Evolutionary conservation across 345 rosid genomes (phyloP), one percentile per base, ranked within the genome.

Genomic region (Lumnitzera racemosa): DNA sequence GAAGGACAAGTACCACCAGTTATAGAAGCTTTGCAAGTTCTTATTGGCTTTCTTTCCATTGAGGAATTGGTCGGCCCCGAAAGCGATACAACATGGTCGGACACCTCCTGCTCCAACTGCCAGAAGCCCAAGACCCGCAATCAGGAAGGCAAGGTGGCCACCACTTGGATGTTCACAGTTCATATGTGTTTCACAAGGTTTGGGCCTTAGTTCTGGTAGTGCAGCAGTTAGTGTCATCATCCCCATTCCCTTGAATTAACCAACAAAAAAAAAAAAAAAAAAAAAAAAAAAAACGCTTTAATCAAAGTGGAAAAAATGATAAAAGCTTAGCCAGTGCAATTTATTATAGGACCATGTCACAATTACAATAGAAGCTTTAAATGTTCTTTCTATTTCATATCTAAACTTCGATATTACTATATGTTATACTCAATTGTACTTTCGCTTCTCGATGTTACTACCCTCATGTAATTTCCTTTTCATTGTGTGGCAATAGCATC

Each of bases 1-100:
- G 64, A 86, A 86, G 11, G 79, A 71, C 66, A 83, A 76, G 69
- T 86, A 86, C 89, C 87, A 86, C 94, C 90, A 83, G 54, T 80
- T 86, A 77, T 80, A 83, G 75, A 83, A 86, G 62, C 84, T 83
- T 57, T 76, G 81, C 3, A 86, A 65, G 23, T 76, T 79, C 23
- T 70, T 53, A 53, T 67, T 70, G 43, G 85, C 90, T 46, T 76
- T 80, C 6, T 69, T 81, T 5, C 20, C 49, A 46, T 75, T 62
- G 58, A 81, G 74, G 49, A 83, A 86, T 61, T 86, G 91, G 69
- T 86, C 88, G 1, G 81, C 80, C 11, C 88, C 88, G 20, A 83
- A 80, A 15, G 83, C 81, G 15, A 83, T 56, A 64, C 75, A 78
- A 56, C 88, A 83, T 0, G 88, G 85, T 50, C 85, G 67, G 48